phyloP scores from a whole-genome alignment of 2,329 filamentous ascomycete genomes.

The Xylariaceae sp. region DNA sequence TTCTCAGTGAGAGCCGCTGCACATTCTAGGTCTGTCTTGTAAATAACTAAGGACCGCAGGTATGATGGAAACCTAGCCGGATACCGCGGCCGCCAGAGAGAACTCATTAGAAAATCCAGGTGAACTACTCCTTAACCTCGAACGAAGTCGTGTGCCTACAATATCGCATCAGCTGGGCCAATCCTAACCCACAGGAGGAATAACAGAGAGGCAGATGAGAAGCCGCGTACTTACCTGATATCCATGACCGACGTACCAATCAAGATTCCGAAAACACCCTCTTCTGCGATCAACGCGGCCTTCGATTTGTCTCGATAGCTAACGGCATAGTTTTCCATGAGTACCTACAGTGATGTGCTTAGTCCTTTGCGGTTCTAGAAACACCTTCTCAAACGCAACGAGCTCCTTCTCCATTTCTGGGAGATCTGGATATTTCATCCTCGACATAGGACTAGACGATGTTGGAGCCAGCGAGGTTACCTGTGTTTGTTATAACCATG shows the following conservation, averaged over 20 bases:
- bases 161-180: conserved; percentile 11
- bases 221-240: conserved; percentile 53
- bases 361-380: conserved; percentile 52
- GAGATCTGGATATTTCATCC: conserved; percentile 57
- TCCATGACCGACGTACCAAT: conserved; percentile 60
- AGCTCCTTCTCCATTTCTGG: conserved; percentile 67
- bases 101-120: conserved; percentile 53
- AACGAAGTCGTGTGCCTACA: conserved; percentile 46
- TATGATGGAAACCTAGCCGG: too few species aligned
- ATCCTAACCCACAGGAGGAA: conserved; percentile 1
- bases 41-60: too few species aligned
- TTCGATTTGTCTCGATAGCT: conserved; percentile 60
- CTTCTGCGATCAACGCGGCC: conserved; percentile 61
- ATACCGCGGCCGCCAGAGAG: not conserved
- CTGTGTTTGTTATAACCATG: conserved; percentile 51
- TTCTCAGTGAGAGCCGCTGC: too few species aligned
- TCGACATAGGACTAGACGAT: conserved; percentile 65
- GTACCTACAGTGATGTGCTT: conserved; percentile 40
- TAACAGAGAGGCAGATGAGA: not conserved
- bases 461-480: conserved; percentile 53
- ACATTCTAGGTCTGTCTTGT: too few species aligned
- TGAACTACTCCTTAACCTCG: conserved; percentile 60
- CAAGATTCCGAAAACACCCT: conserved; percentile 56
- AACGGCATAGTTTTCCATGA: conserved; percentile 46
- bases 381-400: conserved; percentile 64